Evolutionary conservation across 139 green algal species (phyloP).

Genomic region (Deuterostichococcus epilithicus): DNA sequence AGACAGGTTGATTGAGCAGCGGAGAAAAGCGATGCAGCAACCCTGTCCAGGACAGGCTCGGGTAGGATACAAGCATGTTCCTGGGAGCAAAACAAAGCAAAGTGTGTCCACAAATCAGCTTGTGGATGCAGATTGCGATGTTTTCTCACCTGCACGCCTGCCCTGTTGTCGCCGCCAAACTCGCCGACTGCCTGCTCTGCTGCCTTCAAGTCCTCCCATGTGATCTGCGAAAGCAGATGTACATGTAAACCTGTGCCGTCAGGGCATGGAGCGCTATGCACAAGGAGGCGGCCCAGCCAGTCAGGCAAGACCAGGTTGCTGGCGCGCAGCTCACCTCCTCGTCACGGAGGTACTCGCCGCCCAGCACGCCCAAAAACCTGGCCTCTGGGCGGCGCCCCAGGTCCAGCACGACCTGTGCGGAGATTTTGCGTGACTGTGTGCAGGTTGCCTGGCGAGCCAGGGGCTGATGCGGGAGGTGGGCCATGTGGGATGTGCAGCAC

Average conservation of each 20-base stretch:
- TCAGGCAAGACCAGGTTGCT: not conserved
- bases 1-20: not conserved
- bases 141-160: conserved; percentile 70
- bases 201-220: conserved; percentile 51
- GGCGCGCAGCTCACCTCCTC: conserved; percentile 33
- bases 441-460: not conserved
- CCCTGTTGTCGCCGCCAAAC: conserved; percentile 85
- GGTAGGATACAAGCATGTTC: not conserved
- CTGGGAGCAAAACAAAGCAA: not conserved
- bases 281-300: not conserved
- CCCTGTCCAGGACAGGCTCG: not conserved
- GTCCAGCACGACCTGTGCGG: conserved; percentile 49
- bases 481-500: not conserved
- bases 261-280: not conserved
- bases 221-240: conserved; percentile 26
- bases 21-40: not conserved
- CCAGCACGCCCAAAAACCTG: conserved; percentile 55
- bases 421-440: not conserved
- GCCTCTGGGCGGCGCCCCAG: conserved; percentile 62
- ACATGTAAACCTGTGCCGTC: not conserved
- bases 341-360: conserved; percentile 62
- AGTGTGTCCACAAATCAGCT: not conserved
- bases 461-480: not conserved
- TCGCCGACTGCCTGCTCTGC: conserved; percentile 59
- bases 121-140: not conserved